Percentiles rank a stretch among this genome's conserved stretches.
Evolutionary conservation across 768 basidiomycete genomes (phyloP).

Genomic region (Tephrocybe sp.): DNA sequence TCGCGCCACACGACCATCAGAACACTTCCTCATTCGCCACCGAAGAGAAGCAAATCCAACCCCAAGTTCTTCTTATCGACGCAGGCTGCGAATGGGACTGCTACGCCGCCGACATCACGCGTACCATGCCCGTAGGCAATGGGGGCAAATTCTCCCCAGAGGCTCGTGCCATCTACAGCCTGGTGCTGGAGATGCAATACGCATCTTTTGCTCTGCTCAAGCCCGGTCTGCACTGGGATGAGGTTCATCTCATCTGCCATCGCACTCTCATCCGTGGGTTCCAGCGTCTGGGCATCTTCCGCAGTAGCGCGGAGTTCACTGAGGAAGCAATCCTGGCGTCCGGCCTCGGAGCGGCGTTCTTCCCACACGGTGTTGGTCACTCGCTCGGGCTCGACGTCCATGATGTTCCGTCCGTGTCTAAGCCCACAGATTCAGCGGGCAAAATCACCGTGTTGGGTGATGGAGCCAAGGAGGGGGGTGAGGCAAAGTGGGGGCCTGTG

Average conservation of each 20-base stretch:
- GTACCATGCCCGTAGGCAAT: slow-evolving; percentile 92
- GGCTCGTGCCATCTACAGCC: slow-evolving; percentile 78
- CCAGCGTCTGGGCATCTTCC: slow-evolving; percentile 82
- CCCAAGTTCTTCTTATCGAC: slow-evolving; percentile 87
- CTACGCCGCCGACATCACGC: slow-evolving; percentile 59
- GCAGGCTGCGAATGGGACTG: slow-evolving; percentile 87
- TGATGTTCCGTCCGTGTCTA: slow-evolving; percentile 83
- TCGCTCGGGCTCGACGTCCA: slow-evolving; percentile 94
- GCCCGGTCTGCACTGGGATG: slow-evolving; percentile 90
- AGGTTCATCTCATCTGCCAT: slow-evolving; percentile 82
- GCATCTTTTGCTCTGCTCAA: slow-evolving; percentile 67
- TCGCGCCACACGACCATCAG: slow-evolving; percentile 51
- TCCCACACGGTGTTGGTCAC: slow-evolving; percentile 93
- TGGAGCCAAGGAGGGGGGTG: background rate
- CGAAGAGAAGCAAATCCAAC: slow-evolving; percentile 38
- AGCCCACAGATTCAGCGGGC: slow-evolving; percentile 57
- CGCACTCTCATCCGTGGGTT: slow-evolving; percentile 80
- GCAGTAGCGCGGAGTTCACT: slow-evolving; percentile 50
- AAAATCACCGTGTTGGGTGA: slow-evolving; percentile 20
- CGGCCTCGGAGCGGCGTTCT: slow-evolving; percentile 84
- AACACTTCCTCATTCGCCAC: slow-evolving; percentile 51
- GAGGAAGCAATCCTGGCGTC: slow-evolving; percentile 71
- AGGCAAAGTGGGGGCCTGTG: slow-evolving; percentile 41
- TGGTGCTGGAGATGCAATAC: slow-evolving; percentile 92
- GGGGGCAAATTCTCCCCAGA: slow-evolving; percentile 85